Evolutionary conservation across 2,329 filamentous ascomycete species (phyloP).

Genomic region (Phoma sp.): DNA sequence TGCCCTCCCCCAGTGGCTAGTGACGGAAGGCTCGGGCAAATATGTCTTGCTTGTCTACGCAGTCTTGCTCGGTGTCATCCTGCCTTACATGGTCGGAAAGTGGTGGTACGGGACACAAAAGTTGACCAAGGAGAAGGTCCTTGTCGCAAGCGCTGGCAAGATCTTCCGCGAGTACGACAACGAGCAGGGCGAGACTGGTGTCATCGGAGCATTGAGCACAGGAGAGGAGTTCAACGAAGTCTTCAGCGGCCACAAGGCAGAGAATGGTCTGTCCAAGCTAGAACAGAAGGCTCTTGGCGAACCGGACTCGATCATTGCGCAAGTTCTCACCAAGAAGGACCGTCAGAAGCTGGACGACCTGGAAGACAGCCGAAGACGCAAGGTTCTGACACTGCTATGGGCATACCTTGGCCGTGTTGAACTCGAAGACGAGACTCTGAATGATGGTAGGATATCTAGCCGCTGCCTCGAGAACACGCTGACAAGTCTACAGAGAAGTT

Average conservation of each 20-base stretch:
- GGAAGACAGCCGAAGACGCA: constrained; percentile 80
- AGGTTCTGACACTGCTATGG: constrained; percentile 90
- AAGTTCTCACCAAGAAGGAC: constrained; percentile 74
- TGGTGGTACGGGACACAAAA: constrained; percentile 99
- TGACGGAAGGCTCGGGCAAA: constrained; percentile 93
- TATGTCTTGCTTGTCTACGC: constrained; percentile 93
- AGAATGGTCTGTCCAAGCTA: constrained; percentile 80
- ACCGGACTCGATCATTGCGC: constrained; percentile 58
- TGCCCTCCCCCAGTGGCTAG: constrained; percentile 88
- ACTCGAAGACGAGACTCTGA: constrained; percentile 76
- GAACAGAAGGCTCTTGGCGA: constrained; percentile 79
- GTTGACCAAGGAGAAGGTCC: constrained; percentile 89
- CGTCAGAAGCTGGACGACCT: constrained; percentile 77
- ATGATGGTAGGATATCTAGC: constrained; percentile 60
- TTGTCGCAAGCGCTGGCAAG: constrained; percentile 92
- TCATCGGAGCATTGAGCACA: constrained; percentile 80
- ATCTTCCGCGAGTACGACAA: constrained; percentile 94
- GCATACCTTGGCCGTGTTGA: constrained; percentile 91
- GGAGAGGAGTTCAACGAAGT: constrained; percentile 84
- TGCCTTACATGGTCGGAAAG: constrained; percentile 91
- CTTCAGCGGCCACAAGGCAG: constrained; percentile 78
- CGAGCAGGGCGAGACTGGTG: constrained; percentile 77
- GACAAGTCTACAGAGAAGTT: constrained; percentile 71
- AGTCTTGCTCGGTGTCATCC: constrained; percentile 81
- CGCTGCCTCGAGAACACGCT: not conserved